Percentiles rank a stretch among this genome's conserved stretches.
Conservation (phyloP, 2,329 filamentous ascomycete genomes). For the Neofusicoccum laricinum region DNA sequence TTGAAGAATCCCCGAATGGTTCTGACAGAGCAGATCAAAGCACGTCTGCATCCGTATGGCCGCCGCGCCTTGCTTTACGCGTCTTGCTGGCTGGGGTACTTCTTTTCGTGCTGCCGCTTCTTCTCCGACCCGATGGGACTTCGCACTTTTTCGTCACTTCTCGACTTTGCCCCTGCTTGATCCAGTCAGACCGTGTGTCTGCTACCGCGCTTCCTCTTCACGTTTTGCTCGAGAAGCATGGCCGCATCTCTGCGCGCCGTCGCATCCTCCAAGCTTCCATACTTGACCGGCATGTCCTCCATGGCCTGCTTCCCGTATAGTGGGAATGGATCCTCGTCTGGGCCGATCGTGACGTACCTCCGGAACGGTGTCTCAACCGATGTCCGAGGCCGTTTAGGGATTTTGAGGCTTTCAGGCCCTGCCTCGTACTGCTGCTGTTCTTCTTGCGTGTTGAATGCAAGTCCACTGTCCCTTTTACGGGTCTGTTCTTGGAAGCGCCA, state of each 20-base stretch:
- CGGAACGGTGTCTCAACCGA: conserved; percentile 14
- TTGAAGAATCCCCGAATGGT: too few relatives aligned
- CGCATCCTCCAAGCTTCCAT: neutral
- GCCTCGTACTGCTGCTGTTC: neutral
- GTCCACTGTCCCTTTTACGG: conserved; percentile 6
- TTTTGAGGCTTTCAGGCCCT: neutral
- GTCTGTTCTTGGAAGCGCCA: neutral
- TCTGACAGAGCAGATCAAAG: too few relatives aligned
- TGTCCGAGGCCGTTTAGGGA: neutral
- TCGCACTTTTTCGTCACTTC: neutral
- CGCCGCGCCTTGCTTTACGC: too few relatives aligned
- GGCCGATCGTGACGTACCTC: conserved; percentile 10
- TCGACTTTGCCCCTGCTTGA: neutral
- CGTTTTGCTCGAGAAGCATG: neutral
- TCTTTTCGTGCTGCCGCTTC: too few relatives aligned
- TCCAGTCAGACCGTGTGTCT: neutral
- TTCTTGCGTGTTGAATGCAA: neutral
- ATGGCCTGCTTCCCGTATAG: conserved; percentile 13
- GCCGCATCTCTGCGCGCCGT: conserved; percentile 3
- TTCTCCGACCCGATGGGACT: too few relatives aligned
- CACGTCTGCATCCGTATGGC: too few relatives aligned
- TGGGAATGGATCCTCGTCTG: conserved; percentile 11
- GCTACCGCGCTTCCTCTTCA: neutral
- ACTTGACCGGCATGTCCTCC: conserved; percentile 1
- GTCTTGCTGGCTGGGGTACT: too few relatives aligned